These are phyloP conservation scores for Lenzites betulinus DNA, from an alignment of 768 basidiomycete species.

Conservation along the genomic window DNA sequence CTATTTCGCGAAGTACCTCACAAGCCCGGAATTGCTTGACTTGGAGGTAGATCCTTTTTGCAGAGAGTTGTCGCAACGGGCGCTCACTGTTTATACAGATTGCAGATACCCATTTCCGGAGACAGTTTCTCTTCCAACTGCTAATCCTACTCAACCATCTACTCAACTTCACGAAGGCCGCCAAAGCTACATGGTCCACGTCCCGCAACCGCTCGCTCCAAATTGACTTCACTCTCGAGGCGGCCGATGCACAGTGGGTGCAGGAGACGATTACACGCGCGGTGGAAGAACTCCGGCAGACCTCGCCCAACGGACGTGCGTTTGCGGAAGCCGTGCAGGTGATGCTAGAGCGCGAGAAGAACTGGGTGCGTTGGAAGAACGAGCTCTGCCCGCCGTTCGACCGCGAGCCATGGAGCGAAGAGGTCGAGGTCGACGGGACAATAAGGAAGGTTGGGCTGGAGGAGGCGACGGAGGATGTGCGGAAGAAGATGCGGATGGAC, in stretches of 20 bases:
- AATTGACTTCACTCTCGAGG: constrained; percentile 78
- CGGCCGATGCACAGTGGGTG: constrained; percentile 72
- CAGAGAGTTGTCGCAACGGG: neutral
- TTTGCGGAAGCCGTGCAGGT: constrained; percentile 74
- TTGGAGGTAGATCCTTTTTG: constrained; percentile 63
- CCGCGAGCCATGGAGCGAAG: constrained; percentile 60
- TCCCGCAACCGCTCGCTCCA: constrained; percentile 77
- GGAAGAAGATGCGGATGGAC: constrained; percentile 57
- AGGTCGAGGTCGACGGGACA: constrained; percentile 41
- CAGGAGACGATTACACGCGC: constrained; percentile 65
- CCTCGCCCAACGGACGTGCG: constrained; percentile 73
- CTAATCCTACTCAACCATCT: constrained; percentile 78
- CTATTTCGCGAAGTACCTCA: constrained; percentile 93
- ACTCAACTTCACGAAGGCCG: constrained; percentile 67
- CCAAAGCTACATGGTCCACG: constrained; percentile 61
- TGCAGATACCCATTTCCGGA: constrained; percentile 89
- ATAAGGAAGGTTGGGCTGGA: constrained; percentile 56
- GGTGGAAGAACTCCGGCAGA: constrained; percentile 61
- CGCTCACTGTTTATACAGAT: constrained; percentile 49
- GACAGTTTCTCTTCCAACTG: constrained; percentile 87
- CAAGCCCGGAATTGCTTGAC: constrained; percentile 82
- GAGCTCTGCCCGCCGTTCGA: constrained; percentile 80
- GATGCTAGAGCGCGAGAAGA: constrained; percentile 81
- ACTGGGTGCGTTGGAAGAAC: constrained; percentile 92
- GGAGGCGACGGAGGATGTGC: constrained; percentile 55